A percentile compares a stretch with the other conserved stretches of the same genome.
phyloP scores from a whole-genome alignment of 2,329 filamentous ascomycete species.

The Fusarium oxysporum region DNA sequence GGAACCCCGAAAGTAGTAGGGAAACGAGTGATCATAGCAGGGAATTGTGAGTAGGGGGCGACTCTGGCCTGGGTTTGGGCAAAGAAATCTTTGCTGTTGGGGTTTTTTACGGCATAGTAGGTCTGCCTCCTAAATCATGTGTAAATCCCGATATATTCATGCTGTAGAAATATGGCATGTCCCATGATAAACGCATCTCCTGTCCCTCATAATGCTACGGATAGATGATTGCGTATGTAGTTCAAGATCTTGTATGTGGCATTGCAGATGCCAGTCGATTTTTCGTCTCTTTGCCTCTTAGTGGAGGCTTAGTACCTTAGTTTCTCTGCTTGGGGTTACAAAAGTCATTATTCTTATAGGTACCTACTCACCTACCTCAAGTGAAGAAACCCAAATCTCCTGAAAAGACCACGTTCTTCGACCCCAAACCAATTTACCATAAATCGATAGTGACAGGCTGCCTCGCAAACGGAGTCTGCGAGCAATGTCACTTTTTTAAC shows the following conservation, averaged over 20 bases:
- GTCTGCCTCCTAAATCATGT: neutral
- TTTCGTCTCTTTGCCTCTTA: neutral
- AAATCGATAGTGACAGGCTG: slow-evolving; percentile 13
- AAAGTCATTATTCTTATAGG: neutral
- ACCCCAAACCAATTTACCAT: neutral
- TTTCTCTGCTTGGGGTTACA: neutral
- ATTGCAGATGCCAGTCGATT: neutral
- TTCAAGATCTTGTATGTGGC: neutral
- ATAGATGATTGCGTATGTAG: neutral
- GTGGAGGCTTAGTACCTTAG: neutral
- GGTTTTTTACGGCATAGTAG: neutral
- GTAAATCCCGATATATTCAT: neutral
- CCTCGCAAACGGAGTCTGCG: slow-evolving; percentile 18
- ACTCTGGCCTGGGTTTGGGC: neutral
- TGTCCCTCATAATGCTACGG: neutral
- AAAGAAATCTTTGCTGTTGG: neutral
- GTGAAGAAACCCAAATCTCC: neutral
- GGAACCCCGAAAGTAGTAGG: slow-evolving; percentile 23
- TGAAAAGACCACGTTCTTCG: neutral
- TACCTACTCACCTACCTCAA: neutral
- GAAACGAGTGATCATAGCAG: slow-evolving; percentile 20
- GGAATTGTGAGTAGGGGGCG: neutral
- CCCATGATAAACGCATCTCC: neutral
- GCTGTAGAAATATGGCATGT: neutral
- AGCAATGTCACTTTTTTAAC: slow-evolving; percentile 22